These are phyloP conservation scores for Penicillium paxilli DNA, from an alignment of 495 filamentous ascomycete species.

Conservation along the genomic window DNA sequence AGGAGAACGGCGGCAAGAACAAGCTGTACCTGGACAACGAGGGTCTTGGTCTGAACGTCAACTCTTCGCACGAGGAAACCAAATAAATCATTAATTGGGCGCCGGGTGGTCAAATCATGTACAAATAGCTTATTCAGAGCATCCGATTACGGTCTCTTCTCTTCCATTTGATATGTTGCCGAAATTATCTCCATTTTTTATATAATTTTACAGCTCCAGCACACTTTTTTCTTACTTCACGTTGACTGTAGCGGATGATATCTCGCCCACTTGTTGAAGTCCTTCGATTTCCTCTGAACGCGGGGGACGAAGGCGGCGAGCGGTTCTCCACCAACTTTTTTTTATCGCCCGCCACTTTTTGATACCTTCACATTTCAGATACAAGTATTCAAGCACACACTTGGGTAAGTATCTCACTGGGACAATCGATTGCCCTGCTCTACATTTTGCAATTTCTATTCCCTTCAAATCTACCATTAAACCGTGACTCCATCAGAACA, in stretches of 20 bases:
- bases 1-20: conserved; percentile 85
- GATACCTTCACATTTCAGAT: not conserved
- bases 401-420: too few relatives aligned
- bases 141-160: conserved; percentile 44
- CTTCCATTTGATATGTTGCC: conserved; percentile 21
- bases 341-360: conserved; percentile 13
- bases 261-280: too few relatives aligned
- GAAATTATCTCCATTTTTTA: not conserved
- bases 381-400: not conserved
- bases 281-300: conserved; percentile 1
- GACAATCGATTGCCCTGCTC: too few relatives aligned
- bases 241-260: too few relatives aligned
- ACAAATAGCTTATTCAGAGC: conserved; percentile 46
- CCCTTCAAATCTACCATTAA: too few relatives aligned
- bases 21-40: conserved; percentile 90
- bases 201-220: not conserved
- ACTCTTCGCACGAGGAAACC: conserved; percentile 39
- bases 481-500: too few relatives aligned
- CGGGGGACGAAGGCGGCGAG: conserved; percentile 39
- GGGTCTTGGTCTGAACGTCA: conserved; percentile 89
- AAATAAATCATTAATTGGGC: conserved; percentile 38
- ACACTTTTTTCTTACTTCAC: too few relatives aligned
- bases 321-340: conserved; percentile 18
- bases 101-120: conserved; percentile 34
- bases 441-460: not conserved